A percentile compares a stretch with the other conserved stretches of the same genome.
These are phyloP conservation scores for Populus simonii DNA, from an alignment of 345 rosid genomes.

Conservation along the genomic window DNA sequence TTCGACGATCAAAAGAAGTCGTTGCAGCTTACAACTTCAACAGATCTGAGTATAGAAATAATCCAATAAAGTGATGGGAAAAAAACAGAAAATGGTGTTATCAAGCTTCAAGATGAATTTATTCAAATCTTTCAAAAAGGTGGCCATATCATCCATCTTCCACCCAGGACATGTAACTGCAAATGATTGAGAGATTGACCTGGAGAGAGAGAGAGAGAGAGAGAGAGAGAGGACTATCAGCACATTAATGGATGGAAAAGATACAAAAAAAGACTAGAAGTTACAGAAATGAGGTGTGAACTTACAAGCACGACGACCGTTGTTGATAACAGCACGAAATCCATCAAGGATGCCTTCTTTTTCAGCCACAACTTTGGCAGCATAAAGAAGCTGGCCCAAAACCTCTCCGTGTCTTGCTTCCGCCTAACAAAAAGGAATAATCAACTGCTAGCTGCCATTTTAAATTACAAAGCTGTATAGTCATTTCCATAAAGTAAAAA, in stretches of 20 bases:
- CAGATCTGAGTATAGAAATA: neutral
- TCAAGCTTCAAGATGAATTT: neutral
- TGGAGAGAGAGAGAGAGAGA: slow-evolving; percentile 23
- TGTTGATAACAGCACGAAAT: slow-evolving; percentile 49
- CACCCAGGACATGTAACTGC: slow-evolving; percentile 84
- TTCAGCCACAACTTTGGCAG: slow-evolving; percentile 85
- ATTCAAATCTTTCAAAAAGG: slow-evolving; percentile 47
- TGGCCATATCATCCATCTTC: slow-evolving; percentile 90
- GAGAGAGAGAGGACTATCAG: neutral
- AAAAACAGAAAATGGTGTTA: neutral
- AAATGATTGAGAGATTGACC: slow-evolving; percentile 97
- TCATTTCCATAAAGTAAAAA: neutral
- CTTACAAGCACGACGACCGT: slow-evolving; percentile 78
- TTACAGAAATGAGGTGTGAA: slow-evolving; percentile 5
- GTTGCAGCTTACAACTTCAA: neutral
- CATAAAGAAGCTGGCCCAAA: slow-evolving; percentile 70
- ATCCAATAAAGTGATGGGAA: neutral
- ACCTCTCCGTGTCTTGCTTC: slow-evolving; percentile 68
- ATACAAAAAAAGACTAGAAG: neutral
- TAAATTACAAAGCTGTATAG: neutral
- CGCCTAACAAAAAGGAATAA: slow-evolving; percentile 46
- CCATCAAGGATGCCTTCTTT: slow-evolving; percentile 61
- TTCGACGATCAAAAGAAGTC: no score
- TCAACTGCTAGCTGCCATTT: neutral
- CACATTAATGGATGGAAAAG: neutral